Percentiles rank a stretch among this genome's conserved stretches.
phyloP scores from a whole-genome alignment of 495 filamentous ascomycete genomes.

The Darksidea phi region DNA sequence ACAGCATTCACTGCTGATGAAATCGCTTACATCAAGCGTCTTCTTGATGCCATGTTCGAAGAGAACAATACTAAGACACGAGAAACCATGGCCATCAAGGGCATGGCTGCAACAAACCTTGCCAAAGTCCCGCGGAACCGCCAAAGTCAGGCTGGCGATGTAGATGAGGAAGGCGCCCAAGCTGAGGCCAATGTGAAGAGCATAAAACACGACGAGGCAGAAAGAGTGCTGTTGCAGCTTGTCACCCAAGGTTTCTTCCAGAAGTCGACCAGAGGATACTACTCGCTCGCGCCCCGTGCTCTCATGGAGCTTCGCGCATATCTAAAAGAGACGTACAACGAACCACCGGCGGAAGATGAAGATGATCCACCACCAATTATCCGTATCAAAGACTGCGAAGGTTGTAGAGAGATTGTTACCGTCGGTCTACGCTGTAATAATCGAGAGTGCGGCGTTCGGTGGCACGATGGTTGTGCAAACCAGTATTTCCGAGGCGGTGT shows the following conservation, averaged over 20 bases:
- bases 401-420: constrained; percentile 88
- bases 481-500: not conserved
- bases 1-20: constrained; percentile 79
- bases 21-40: constrained; percentile 80
- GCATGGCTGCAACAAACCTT: constrained; percentile 71
- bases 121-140: constrained; percentile 36
- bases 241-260: constrained; percentile 85
- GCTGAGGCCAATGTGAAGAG: constrained; percentile 49
- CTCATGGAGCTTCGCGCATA: constrained; percentile 83
- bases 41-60: constrained; percentile 92
- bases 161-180: constrained; percentile 41
- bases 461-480: constrained; percentile 19
- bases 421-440: constrained; percentile 41
- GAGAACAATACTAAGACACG: constrained; percentile 70
- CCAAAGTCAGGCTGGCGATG: constrained; percentile 22
- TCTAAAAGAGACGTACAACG: constrained; percentile 83
- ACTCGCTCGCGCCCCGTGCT: constrained; percentile 69
- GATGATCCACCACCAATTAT: constrained; percentile 50
- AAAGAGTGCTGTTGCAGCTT: constrained; percentile 66
- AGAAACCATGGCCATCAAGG: constrained; percentile 77
- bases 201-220: constrained; percentile 72
- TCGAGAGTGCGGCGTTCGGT: constrained; percentile 44
- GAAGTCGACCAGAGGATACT: constrained; percentile 63
- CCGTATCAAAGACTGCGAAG: constrained; percentile 81
- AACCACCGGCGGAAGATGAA: constrained; percentile 54